Evolutionary conservation across 208 protist genomes (phyloP).

Genomic region (Leishmania gerbilli): DNA sequence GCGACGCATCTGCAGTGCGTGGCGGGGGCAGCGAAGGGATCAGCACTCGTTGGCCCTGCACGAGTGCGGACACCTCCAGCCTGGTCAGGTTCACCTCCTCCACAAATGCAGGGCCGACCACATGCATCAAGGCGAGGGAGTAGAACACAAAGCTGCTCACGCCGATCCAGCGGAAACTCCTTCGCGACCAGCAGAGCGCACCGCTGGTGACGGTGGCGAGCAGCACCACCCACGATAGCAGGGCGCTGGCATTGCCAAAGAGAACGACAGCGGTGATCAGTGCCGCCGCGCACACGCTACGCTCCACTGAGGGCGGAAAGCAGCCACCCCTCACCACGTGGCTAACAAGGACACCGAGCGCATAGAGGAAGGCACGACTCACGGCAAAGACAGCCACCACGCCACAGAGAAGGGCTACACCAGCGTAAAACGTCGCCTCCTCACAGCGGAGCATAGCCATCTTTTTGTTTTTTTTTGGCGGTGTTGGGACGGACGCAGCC

Average conservation of each 20-base stretch:
- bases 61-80: constrained; percentile 18
- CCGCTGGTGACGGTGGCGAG: constrained; percentile 20
- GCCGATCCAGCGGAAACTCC: constrained; percentile 36
- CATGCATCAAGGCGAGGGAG: constrained; percentile 11
- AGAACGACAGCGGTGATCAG: constrained; percentile 12
- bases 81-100: constrained; percentile 11
- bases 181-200: constrained; percentile 29
- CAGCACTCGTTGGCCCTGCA: constrained; percentile 23
- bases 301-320: constrained; percentile 1
- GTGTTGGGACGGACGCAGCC: not conserved
- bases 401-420: not conserved
- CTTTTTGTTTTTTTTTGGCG: not conserved
- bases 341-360: constrained; percentile 3
- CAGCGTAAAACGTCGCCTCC: constrained; percentile 21
- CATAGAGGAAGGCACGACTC: constrained; percentile 6
- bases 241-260: constrained; percentile 19
- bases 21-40: not conserved
- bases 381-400: not conserved
- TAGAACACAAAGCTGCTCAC: constrained; percentile 25
- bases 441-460: constrained; percentile 15
- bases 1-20: not conserved
- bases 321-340: not conserved
- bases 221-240: constrained; percentile 16
- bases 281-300: not conserved
- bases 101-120: constrained; percentile 14